Conservation (phyloP, 805 yeast species). For the Cyberlindnera misumaiensis region DNA sequence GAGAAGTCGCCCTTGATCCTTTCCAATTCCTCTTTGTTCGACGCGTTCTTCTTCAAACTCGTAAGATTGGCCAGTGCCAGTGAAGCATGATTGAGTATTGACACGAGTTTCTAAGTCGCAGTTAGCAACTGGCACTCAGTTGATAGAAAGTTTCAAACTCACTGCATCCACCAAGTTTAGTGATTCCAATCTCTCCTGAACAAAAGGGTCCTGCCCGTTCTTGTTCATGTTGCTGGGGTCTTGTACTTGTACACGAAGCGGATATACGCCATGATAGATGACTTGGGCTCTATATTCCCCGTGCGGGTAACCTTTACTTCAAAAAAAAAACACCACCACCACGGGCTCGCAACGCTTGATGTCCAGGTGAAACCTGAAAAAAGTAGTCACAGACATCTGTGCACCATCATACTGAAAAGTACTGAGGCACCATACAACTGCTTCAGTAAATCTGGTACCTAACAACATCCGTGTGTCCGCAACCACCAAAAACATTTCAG, state of each 20-base stretch:
- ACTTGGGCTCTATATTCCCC: too few relatives aligned
- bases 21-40: constrained; percentile 17
- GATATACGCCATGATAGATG: too few relatives aligned
- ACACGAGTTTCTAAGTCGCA: constrained; percentile 33
- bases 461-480: constrained; percentile 11
- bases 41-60: constrained; percentile 25
- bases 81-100: constrained; percentile 44
- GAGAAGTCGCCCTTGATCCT: constrained; percentile 34
- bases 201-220: constrained; percentile 26
- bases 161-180: constrained; percentile 43
- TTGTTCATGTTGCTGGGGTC: too few relatives aligned
- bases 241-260: too few relatives aligned
- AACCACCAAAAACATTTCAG: constrained; percentile 1
- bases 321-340: too few relatives aligned
- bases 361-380: neutral
- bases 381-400: constrained; percentile 13
- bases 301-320: too few relatives aligned
- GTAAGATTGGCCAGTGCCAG: constrained; percentile 36
- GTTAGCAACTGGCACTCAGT: neutral
- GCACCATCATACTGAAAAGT: constrained; percentile 9
- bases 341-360: neutral
- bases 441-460: constrained; percentile 21
- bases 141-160: constrained; percentile 5
- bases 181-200: constrained; percentile 45
- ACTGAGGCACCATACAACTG: constrained; percentile 17